phyloP scores from a whole-genome alignment of 2,329 filamentous ascomycete genomes.

The Incumbomyces delicatus region DNA sequence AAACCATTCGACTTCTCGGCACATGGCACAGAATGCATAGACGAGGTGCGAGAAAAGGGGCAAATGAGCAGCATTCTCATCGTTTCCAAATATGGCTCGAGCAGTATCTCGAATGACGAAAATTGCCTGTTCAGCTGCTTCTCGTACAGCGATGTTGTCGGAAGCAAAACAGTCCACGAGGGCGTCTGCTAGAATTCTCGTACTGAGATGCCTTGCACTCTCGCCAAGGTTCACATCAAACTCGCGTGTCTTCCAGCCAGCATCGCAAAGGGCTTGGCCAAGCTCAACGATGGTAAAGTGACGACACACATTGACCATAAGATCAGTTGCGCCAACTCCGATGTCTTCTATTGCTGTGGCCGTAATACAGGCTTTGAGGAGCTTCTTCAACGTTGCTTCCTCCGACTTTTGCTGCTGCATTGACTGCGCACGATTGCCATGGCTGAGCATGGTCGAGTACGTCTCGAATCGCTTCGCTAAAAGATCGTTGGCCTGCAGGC shows the following conservation, averaged over 20 bases:
- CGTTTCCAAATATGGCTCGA: conserved; percentile 66
- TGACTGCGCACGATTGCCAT: conserved; percentile 70
- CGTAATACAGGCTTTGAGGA: conserved; percentile 82
- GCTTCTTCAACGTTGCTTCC: conserved; percentile 69
- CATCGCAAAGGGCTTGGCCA: conserved; percentile 69
- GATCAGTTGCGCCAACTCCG: conserved; percentile 61
- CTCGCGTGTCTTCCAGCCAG: conserved; percentile 64
- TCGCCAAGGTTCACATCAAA: conserved; percentile 84
- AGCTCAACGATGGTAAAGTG: conserved; percentile 89
- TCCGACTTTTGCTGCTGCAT: conserved; percentile 79
- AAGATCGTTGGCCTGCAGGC: conserved; percentile 82
- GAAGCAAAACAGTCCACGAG: conserved; percentile 84
- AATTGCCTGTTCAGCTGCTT: conserved; percentile 71
- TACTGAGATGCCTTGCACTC: conserved; percentile 77
- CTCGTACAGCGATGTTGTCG: conserved; percentile 68
- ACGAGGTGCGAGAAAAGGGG: conserved; percentile 78
- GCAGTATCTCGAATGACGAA: conserved; percentile 68
- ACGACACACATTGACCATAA: conserved; percentile 71
- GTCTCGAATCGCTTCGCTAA: conserved; percentile 61
- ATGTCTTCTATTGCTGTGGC: conserved; percentile 75
- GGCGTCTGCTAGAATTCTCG: conserved; percentile 76
- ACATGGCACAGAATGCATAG: conserved; percentile 82
- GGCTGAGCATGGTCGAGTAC: conserved; percentile 57
- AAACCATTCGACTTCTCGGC: conserved; percentile 97
- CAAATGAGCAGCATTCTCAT: conserved; percentile 61